Conservation (phyloP, 2,329 filamentous ascomycete genomes). For the Aureobasidium subglaciale region DNA sequence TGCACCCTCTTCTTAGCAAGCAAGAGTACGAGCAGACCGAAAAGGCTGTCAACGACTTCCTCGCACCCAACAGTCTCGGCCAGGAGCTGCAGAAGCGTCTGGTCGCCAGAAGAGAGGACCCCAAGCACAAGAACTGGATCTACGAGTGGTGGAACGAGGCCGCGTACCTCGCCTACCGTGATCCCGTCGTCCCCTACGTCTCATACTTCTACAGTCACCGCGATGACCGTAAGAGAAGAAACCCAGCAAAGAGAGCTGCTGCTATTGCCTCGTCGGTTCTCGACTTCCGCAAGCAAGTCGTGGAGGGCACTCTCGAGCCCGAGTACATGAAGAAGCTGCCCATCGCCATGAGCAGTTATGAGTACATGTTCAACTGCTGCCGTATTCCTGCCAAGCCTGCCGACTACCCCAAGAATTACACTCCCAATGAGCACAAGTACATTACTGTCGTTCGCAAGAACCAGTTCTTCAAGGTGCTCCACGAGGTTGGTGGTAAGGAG, state of each 20-base stretch:
- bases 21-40: conserved; percentile 65
- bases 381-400: conserved; percentile 75
- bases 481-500: conserved; percentile 74
- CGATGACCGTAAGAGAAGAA: conserved; percentile 79
- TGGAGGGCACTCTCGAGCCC: conserved; percentile 74
- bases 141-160: conserved; percentile 97
- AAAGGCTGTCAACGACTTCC: conserved; percentile 80
- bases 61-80: conserved; percentile 78
- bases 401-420: conserved; percentile 79
- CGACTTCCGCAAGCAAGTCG: conserved; percentile 92
- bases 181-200: conserved; percentile 94
- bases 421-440: conserved; percentile 69
- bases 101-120: conserved; percentile 68
- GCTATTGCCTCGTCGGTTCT: conserved; percentile 79
- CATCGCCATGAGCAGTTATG: conserved; percentile 96
- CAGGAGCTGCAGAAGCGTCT: conserved; percentile 82
- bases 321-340: conserved; percentile 98
- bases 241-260: conserved; percentile 87
- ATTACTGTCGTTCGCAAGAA: conserved; percentile 90
- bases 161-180: conserved; percentile 87
- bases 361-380: conserved; percentile 97
- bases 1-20: conserved; percentile 65
- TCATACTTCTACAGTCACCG: conserved; percentile 99
- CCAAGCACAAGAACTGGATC: conserved; percentile 86
- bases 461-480: conserved; percentile 87